Conservation (phyloP, 148 eudicot species). For the Dysphania ambrosioides region DNA sequence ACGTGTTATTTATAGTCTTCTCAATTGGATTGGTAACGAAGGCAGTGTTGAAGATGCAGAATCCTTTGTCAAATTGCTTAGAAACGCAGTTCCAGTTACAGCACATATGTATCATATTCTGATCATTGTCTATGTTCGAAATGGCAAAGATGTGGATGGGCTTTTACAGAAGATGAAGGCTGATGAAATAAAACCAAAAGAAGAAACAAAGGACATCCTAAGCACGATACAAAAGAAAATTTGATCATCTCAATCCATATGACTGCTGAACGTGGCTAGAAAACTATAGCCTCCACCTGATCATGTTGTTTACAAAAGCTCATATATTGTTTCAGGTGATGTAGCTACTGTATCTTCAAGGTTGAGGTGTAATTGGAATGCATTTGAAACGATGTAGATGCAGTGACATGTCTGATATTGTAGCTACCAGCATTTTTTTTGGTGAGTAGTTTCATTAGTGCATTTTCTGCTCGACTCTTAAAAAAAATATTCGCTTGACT, state of each 20-base stretch:
- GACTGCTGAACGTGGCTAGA: neutral
- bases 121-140: slow-evolving; percentile 41
- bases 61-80: slow-evolving; percentile 47
- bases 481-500: too few species aligned
- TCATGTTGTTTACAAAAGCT: neutral
- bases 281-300: neutral
- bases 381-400: neutral
- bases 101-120: slow-evolving; percentile 59
- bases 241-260: neutral
- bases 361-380: neutral
- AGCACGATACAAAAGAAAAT: slow-evolving; percentile 19
- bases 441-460: neutral
- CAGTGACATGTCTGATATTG: neutral
- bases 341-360: neutral
- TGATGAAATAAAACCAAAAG: slow-evolving; percentile 42
- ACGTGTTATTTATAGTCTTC: slow-evolving; percentile 33
- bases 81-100: slow-evolving; percentile 36
- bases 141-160: slow-evolving; percentile 47
- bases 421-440: neutral
- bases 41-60: slow-evolving; percentile 52
- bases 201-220: slow-evolving; percentile 47
- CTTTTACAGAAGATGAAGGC: slow-evolving; percentile 52
- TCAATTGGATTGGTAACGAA: slow-evolving; percentile 52
- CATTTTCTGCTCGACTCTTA: too few species aligned
- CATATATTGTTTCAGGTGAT: neutral